Conservation (phyloP, 768 basidiomycete genomes). For the Nevesoporus exiguus region DNA sequence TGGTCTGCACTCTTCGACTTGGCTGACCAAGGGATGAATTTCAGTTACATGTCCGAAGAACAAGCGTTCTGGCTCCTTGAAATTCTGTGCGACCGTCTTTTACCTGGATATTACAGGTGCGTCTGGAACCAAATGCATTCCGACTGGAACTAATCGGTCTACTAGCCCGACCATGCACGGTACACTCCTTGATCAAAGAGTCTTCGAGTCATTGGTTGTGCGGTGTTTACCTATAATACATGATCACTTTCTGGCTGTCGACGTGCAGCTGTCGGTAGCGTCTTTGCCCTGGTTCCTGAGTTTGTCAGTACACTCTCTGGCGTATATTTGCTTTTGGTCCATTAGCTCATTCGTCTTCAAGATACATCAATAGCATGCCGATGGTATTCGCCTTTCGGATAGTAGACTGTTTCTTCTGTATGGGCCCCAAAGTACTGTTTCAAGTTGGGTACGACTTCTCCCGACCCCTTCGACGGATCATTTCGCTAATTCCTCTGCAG, state of each 20-base stretch:
- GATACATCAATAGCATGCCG: slow-evolving; percentile 92
- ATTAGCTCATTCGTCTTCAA: slow-evolving; percentile 5
- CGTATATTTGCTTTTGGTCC: background rate
- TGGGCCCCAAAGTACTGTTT: slow-evolving; percentile 98
- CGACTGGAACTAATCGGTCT: slow-evolving; percentile 3
- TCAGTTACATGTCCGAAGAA: slow-evolving; percentile 97
- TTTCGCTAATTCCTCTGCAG: slow-evolving; percentile 32
- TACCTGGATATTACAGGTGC: slow-evolving; percentile 97
- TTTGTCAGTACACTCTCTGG: slow-evolving; percentile 56
- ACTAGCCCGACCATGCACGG: slow-evolving; percentile 95
- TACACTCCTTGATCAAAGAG: slow-evolving; percentile 95
- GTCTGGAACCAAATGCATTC: slow-evolving; percentile 15
- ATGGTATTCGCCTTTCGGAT: slow-evolving; percentile 98
- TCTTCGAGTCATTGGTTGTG: slow-evolving; percentile 92
- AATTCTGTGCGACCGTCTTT: slow-evolving; percentile 88
- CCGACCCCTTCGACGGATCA: background rate
- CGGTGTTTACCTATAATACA: slow-evolving; percentile 90
- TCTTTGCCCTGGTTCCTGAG: slow-evolving; percentile 98
- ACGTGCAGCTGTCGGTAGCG: slow-evolving; percentile 95
- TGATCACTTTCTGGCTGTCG: slow-evolving; percentile 85
- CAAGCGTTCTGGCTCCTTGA: slow-evolving; percentile 97
- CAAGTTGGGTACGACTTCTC: slow-evolving; percentile 77
- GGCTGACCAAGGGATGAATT: slow-evolving; percentile 10
- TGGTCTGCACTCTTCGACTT: background rate
- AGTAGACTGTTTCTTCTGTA: slow-evolving; percentile 96